phyloP scores from a whole-genome alignment of 352 stramenopile species.

The Pythium vanterpoolii region DNA sequence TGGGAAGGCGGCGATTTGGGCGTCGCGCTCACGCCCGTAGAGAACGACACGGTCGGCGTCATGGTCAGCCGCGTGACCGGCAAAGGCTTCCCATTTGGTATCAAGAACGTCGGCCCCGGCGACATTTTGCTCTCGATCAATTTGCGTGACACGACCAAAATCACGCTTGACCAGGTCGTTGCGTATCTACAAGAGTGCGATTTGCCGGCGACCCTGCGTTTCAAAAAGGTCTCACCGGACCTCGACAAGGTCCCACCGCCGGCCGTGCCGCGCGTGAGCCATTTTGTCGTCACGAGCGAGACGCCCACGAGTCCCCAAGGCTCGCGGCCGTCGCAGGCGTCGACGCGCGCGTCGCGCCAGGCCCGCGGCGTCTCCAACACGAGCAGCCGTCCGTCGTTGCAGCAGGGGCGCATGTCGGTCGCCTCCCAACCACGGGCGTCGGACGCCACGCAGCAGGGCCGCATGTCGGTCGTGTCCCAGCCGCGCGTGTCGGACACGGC shows the following conservation, averaged over 20 bases:
- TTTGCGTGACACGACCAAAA: conserved; percentile 72
- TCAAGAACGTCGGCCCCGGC: conserved; percentile 83
- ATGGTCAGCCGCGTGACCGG: conserved; percentile 79
- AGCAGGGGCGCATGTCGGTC: conserved; percentile 24
- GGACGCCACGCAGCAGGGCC: conserved; percentile 8
- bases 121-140: conserved; percentile 85
- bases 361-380: conserved; percentile 8
- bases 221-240: conserved; percentile 78
- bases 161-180: conserved; percentile 80
- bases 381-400: conserved; percentile 23
- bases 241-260: conserved; percentile 30
- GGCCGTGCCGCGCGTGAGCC: conserved; percentile 49
- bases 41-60: conserved; percentile 51
- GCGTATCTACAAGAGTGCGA: conserved; percentile 82
- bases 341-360: conserved; percentile 17
- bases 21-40: conserved; percentile 76
- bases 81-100: conserved; percentile 85
- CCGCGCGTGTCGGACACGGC: conserved; percentile 17
- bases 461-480: no score
- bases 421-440: conserved; percentile 22
- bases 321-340: conserved; percentile 17
- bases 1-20: conserved; percentile 84
- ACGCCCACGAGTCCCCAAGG: conserved; percentile 57
- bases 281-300: conserved; percentile 64
- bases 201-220: conserved; percentile 78